These are phyloP conservation scores for Nitzschia inconspicua DNA, from an alignment of 108 stramenopile species.

Conservation along the genomic window DNA sequence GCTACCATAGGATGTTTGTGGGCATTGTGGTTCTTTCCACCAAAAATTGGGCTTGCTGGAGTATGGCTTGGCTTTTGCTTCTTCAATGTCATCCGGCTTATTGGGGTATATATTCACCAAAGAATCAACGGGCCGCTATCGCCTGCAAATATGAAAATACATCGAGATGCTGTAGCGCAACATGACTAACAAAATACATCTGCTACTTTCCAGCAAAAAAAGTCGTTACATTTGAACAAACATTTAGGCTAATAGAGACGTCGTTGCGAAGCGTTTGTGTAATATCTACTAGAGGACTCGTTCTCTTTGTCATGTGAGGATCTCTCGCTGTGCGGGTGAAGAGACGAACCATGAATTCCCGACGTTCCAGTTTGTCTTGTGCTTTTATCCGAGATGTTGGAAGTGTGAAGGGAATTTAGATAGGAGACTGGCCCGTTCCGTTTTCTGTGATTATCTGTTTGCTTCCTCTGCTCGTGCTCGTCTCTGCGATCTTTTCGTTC, in stretches of 20 bases:
- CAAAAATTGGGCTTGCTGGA: slow-evolving; percentile 63
- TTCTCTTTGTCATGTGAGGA: not conserved
- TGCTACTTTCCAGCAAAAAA: too few species aligned
- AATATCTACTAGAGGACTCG: too few species aligned
- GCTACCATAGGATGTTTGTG: slow-evolving; percentile 71
- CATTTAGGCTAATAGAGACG: too few species aligned
- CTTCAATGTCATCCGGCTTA: slow-evolving; percentile 68
- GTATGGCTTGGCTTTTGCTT: slow-evolving; percentile 88
- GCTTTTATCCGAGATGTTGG: not conserved
- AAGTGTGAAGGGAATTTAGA: slow-evolving; percentile 53
- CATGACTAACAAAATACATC: too few species aligned
- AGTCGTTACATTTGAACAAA: too few species aligned
- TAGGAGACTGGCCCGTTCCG: slow-evolving; percentile 54
- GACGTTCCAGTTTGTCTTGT: not conserved
- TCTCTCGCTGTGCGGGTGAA: not conserved
- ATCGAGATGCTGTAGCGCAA: too few species aligned
- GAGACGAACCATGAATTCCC: not conserved
- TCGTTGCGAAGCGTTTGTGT: too few species aligned
- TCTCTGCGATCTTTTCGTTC: slow-evolving; percentile 19
- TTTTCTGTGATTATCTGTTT: slow-evolving; percentile 16
- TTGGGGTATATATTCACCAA: slow-evolving; percentile 81
- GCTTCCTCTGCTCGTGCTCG: slow-evolving; percentile 5
- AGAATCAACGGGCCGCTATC: slow-evolving; percentile 60
- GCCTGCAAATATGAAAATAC: too few species aligned
- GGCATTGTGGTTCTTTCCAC: slow-evolving; percentile 64